Evolutionary conservation across 305 asterid species (phyloP), one percentile per base, ranked within the genome.

Genomic region (Ajuga reptans): DNA sequence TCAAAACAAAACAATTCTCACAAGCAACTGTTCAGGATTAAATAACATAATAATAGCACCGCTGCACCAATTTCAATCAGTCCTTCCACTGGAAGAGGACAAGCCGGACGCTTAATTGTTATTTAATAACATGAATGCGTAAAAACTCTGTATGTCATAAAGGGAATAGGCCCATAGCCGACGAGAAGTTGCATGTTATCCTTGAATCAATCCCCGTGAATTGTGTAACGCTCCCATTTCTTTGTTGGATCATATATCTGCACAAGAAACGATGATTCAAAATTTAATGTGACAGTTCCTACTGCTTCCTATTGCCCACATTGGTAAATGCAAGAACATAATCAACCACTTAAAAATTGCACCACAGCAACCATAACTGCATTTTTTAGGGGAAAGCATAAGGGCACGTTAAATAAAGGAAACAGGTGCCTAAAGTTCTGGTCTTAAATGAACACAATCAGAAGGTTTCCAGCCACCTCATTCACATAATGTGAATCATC

Each of bases 201-300:
- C 66, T 43, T 42, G 51, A 68, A 77, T 77, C 78, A 87, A 78
- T 87, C 85, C 53, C 94, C 94, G 49, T 87, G 94, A 61, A 85
- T 87, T 17, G 94, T 87, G 50, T 87, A 87, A 5, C 91, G 82
- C 61, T 85, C 89, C 90, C 90, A 87, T 70, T 87, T 85, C 83
- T 57, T 85, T 5, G 90, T 87, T n/a, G 91, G 94, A 66, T 87
- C 94, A 9, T 87, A 87, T 78, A 85, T 87, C 91, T 87, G 87
- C 79, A 75, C 62, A 50, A 57, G 39, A 50, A 78, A 56, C 61
- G 53, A 66, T 34, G 34, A 43, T 50, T n/a, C 17, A 54, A 39
- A 51, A 46, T 36, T 69, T 51, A 15, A 41, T 49, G 11, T 31
- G 60, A 51, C 17, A 12, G 17, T 53, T 29, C 33, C 21, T 2